Conservation (phyloP, 306 rosid species). For the Acmispon strigosus region DNA sequence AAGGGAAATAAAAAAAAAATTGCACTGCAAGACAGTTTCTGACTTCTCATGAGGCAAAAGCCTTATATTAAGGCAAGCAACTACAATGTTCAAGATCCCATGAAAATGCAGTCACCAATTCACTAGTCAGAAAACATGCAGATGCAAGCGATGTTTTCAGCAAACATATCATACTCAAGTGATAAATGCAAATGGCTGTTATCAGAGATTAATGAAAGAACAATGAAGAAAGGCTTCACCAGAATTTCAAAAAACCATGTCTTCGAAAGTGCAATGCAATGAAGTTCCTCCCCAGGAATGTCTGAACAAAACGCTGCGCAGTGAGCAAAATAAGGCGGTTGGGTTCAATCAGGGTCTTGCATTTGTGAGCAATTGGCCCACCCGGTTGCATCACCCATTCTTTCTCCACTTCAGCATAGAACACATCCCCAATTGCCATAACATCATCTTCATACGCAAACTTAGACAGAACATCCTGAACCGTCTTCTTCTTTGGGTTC, state of each 20-base stretch:
- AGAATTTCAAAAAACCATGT: slow-evolving; percentile 94
- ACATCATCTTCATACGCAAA: slow-evolving; percentile 65
- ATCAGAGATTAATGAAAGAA: not conserved
- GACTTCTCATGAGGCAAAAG: not conserved
- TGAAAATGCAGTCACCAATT: too few relatives aligned
- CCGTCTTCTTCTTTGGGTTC: slow-evolving; percentile 60
- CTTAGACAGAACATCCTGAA: slow-evolving; percentile 60
- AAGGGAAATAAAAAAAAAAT: not conserved
- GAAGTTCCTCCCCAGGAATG: slow-evolving; percentile 81
- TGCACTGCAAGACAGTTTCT: not conserved
- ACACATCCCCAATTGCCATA: slow-evolving; percentile 89
- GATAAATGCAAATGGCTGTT: not conserved
- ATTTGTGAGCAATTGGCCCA: slow-evolving; percentile 84
- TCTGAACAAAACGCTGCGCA: slow-evolving; percentile 94
- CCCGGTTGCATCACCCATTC: slow-evolving; percentile 94
- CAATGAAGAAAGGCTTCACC: slow-evolving; percentile 1
- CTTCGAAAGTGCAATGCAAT: slow-evolving; percentile 85
- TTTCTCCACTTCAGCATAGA: slow-evolving; percentile 69
- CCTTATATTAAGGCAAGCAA: not conserved
- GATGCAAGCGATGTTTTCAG: not conserved
- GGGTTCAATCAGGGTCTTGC: slow-evolving; percentile 84
- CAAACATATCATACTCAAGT: too few relatives aligned
- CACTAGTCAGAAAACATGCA: too few relatives aligned
- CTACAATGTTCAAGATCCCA: too few relatives aligned
- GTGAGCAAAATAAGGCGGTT: slow-evolving; percentile 69